Percentiles rank a stretch among this genome's conserved stretches.
phyloP scores from a whole-genome alignment of 2,329 filamentous ascomycete genomes.

The Mycosphaerella arachidis region DNA sequence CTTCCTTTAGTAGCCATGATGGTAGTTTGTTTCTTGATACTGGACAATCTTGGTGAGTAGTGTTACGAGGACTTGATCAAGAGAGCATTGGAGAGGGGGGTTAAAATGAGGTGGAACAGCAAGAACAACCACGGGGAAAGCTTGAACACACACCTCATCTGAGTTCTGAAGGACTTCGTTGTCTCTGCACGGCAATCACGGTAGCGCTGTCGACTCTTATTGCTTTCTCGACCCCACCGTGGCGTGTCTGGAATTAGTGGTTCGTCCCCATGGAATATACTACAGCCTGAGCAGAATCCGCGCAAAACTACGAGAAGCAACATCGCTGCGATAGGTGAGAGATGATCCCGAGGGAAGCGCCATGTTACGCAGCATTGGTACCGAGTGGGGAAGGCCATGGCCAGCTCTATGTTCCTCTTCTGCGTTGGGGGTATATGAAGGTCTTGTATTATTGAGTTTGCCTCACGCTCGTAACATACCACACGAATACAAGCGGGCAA shows the following conservation, averaged over 20 bases:
- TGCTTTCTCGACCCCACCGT: background rate
- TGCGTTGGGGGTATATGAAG: too few species aligned
- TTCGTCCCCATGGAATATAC: background rate
- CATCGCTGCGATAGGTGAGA: background rate
- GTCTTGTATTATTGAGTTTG: too few species aligned
- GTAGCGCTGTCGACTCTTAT: background rate
- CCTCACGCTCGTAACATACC: too few species aligned
- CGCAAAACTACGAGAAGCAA: background rate
- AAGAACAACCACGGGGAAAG: too few species aligned
- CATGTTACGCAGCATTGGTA: background rate
- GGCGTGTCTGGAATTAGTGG: background rate
- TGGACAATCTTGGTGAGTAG: background rate
- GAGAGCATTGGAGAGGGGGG: background rate
- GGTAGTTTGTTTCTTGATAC: background rate
- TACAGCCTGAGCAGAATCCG: background rate
- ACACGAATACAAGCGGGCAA: too few species aligned
- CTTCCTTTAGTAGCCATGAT: conserved; percentile 20
- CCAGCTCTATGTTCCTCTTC: too few species aligned
- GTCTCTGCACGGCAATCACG: background rate
- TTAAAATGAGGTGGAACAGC: background rate
- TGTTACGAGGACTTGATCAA: background rate
- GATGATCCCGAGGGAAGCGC: background rate
- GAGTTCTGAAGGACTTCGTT: background rate
- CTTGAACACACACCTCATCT: background rate
- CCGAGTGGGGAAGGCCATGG: too few species aligned